Base-by-base conservation (phyloP, 2,329 filamentous ascomycete species). In the Pseudogymnoascus sp. region DNA sequence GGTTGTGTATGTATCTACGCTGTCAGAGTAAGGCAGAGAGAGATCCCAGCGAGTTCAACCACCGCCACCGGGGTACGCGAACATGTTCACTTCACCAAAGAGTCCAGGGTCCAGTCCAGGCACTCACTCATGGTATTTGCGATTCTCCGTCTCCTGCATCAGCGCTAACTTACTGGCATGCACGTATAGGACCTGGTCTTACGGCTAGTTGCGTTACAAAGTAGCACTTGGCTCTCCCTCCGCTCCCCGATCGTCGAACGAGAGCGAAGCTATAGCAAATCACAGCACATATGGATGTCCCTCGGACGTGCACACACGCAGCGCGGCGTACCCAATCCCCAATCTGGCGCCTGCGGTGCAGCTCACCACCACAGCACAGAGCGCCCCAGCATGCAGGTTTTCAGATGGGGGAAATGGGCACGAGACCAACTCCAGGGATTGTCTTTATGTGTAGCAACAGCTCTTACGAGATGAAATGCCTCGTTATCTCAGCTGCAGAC, bases 391-490 rank as follows among this genome's bases (percentile, higher is more conserved):
- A 29, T 33, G 50, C 50, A n/a, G n/a, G 50, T 4, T 56, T 33
- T 56, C 50, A 19, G 50, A 56, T 21, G 50, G 19, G 50, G 50
- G 31, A 56, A 56, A 56, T 33, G 50, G 2, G 50, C 50, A 56
- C 50, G 50, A 56, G 50, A 56, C 50, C 50, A 56, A 2, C 2
- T 19, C 50, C 29, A 56, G 29, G 50, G 29, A 56, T 53, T 33
- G 26, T 33, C 19, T 44, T 10, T 21, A 42, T 42, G 44, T 8
- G 24, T 7, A 13, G 26, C 26, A 56, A 33, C 26, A 2, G 47
- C 26, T 16, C 44, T 56, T 56, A 56, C 50, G 50, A 33, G 50
- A 56, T 33, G n/a, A 33, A 56, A 56, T 56, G 50, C 50, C 50
- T 56, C 50, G 33, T 56, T 56, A 56, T 56, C 26, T 56, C 42